These are phyloP conservation scores for Nakaseomyces uthaithaninus DNA, from an alignment of 1,139 yeast species.

Conservation along the genomic window DNA sequence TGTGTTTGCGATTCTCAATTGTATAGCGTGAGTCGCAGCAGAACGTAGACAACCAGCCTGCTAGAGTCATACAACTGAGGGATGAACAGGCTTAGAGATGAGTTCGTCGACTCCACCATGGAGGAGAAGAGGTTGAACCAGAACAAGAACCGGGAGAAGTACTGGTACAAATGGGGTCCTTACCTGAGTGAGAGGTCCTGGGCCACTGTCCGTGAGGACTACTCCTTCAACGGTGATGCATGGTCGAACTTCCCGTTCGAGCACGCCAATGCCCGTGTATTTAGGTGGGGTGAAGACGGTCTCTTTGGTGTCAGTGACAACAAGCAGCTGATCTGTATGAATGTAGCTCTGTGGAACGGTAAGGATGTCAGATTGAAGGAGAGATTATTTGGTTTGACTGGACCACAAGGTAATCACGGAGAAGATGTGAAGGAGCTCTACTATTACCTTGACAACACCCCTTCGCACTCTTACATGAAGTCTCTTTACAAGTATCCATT, in stretches of 20 bases:
- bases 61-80: too few relatives aligned
- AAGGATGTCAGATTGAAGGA: slow-evolving; percentile 82
- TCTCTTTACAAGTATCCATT: slow-evolving; percentile 91
- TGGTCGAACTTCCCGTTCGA: slow-evolving; percentile 91
- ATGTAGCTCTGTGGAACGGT: slow-evolving; percentile 89
- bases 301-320: slow-evolving; percentile 86
- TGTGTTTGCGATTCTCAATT: too few relatives aligned
- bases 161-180: slow-evolving; percentile 91
- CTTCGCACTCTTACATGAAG: slow-evolving; percentile 90
- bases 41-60: too few relatives aligned
- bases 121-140: slow-evolving; percentile 66
- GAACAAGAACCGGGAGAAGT: slow-evolving; percentile 48
- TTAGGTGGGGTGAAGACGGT: slow-evolving; percentile 97
- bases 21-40: too few relatives aligned
- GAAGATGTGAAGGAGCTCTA: slow-evolving; percentile 90
- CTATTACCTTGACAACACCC: slow-evolving; percentile 82
- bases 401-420: slow-evolving; percentile 92
- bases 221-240: slow-evolving; percentile 80
- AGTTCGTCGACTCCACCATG: slow-evolving; percentile 36
- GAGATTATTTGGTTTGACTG: slow-evolving; percentile 81
- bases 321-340: slow-evolving; percentile 67
- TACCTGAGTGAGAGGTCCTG: slow-evolving; percentile 86
- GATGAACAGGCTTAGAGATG: slow-evolving; percentile 21
- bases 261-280: slow-evolving; percentile 73
- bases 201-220: slow-evolving; percentile 92